Evolutionary conservation across 179 eudicot species (phyloP).

Genomic region (Drosera spatulata): DNA sequence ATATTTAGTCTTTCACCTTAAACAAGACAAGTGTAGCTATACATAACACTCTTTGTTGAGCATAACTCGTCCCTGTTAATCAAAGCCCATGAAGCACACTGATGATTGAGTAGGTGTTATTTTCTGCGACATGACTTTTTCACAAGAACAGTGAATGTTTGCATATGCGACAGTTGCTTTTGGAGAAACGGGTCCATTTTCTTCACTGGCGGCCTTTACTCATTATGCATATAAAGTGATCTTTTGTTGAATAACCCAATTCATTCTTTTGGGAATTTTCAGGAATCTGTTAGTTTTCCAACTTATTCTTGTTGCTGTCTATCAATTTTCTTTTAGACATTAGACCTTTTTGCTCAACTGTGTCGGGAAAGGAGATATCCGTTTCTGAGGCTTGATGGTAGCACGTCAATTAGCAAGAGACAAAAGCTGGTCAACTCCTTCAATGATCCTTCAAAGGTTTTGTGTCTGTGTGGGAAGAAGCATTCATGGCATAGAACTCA

Average conservation of each 20-base stretch:
- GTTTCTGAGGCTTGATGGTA: constrained; percentile 83
- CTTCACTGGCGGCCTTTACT: not conserved
- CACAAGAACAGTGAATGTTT: too few species aligned
- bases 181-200: not conserved
- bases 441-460: constrained; percentile 93
- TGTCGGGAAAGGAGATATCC: constrained; percentile 99
- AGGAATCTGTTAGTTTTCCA: not conserved
- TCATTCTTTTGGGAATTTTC: not conserved
- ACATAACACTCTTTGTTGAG: too few species aligned
- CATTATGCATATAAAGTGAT: not conserved
- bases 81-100: too few species aligned
- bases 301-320: not conserved
- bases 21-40: too few species aligned
- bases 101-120: too few species aligned
- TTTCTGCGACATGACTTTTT: too few species aligned
- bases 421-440: constrained; percentile 91
- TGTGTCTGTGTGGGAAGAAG: not conserved
- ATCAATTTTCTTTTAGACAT: constrained; percentile 38
- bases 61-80: too few species aligned
- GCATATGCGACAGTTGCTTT: too few species aligned
- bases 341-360: constrained; percentile 96
- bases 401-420: constrained; percentile 85
- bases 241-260: not conserved
- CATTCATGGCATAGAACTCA: constrained; percentile 1
- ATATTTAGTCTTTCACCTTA: too few species aligned